phyloP scores from a whole-genome alignment of 2,329 filamentous ascomycete species.

The Pestalotiopsis sp. region DNA sequence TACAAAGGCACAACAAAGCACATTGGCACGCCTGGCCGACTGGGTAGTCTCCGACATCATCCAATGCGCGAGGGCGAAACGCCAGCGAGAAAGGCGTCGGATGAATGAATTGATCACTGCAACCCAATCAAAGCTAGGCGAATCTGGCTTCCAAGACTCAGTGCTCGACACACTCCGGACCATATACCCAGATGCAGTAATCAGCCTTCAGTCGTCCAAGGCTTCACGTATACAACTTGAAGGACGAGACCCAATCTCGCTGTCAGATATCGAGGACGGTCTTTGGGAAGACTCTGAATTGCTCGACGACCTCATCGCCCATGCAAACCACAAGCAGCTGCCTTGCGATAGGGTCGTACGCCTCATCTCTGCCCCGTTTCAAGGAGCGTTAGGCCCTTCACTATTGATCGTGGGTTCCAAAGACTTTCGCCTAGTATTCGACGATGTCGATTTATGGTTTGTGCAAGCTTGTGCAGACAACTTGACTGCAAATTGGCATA shows the following conservation, averaged over 20 bases:
- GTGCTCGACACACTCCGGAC: constrained; percentile 33
- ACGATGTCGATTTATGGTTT: constrained; percentile 42
- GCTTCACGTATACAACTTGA: constrained; percentile 29
- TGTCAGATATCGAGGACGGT: constrained; percentile 36
- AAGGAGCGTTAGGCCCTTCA: constrained; percentile 32
- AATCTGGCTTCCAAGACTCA: constrained; percentile 5
- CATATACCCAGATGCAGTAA: constrained; percentile 36
- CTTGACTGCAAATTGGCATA: constrained; percentile 34
- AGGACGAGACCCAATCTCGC: constrained; percentile 28
- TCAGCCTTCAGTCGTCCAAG: constrained; percentile 30
- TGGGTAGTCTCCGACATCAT: constrained; percentile 44
- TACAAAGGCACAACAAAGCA: constrained; percentile 28
- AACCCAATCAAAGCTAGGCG: constrained; percentile 25
- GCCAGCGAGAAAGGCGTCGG: constrained; percentile 40
- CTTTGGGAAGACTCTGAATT: constrained; percentile 46
- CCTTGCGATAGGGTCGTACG: constrained; percentile 36
- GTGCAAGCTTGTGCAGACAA: constrained; percentile 35
- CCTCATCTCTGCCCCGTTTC: constrained; percentile 38
- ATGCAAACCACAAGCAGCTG: constrained; percentile 35
- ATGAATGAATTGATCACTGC: constrained; percentile 39
- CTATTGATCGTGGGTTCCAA: constrained; percentile 36
- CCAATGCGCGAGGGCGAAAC: constrained; percentile 37
- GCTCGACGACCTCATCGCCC: constrained; percentile 40
- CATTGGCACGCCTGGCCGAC: constrained; percentile 30
- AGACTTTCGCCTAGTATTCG: constrained; percentile 33